Percentiles rank a stretch among this genome's conserved stretches.
Evolutionary conservation across 1,139 yeast genomes (phyloP).

Genomic region (Protomyces arabidopsidicola): DNA sequence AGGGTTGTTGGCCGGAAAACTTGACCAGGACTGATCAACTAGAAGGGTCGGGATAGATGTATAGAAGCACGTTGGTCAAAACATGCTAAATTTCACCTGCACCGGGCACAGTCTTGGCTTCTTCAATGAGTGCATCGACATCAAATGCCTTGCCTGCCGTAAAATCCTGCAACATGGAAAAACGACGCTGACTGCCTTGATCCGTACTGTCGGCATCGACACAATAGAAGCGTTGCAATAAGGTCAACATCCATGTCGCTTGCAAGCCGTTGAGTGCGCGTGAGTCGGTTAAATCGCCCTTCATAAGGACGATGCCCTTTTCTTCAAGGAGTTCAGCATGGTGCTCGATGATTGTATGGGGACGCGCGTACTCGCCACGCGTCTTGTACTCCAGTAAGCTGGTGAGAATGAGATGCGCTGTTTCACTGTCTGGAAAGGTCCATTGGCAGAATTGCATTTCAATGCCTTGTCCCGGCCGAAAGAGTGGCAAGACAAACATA

Average conservation of each 20-base stretch:
- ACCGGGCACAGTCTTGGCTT: slow-evolving; percentile 23
- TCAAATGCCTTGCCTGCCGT: slow-evolving; percentile 13
- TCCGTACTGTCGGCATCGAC: slow-evolving; percentile 35
- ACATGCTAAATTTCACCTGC: slow-evolving; percentile 4
- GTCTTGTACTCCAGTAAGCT: slow-evolving; percentile 88
- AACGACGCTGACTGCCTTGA: slow-evolving; percentile 32
- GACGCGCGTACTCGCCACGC: slow-evolving; percentile 87
- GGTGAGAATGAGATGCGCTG: slow-evolving; percentile 86
- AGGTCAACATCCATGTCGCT: slow-evolving; percentile 71
- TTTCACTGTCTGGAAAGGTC: slow-evolving; percentile 79
- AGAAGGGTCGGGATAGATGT: too few relatives aligned
- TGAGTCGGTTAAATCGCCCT: slow-evolving; percentile 75
- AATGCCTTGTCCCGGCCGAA: slow-evolving; percentile 49
- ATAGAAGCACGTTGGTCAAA: not conserved
- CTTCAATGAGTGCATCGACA: slow-evolving; percentile 22
- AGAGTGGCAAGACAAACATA: slow-evolving; percentile 47
- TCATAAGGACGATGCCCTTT: slow-evolving; percentile 73
- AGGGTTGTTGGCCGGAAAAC: not conserved
- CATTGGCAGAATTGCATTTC: slow-evolving; percentile 94
- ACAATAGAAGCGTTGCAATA: slow-evolving; percentile 75
- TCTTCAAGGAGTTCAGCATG: slow-evolving; percentile 69
- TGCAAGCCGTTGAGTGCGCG: slow-evolving; percentile 58
- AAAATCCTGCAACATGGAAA: slow-evolving; percentile 12
- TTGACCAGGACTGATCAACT: not conserved
- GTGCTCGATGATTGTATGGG: slow-evolving; percentile 86